phyloP scores from a whole-genome alignment of 768 basidiomycete species.

The Lactarius hengduanensis region DNA sequence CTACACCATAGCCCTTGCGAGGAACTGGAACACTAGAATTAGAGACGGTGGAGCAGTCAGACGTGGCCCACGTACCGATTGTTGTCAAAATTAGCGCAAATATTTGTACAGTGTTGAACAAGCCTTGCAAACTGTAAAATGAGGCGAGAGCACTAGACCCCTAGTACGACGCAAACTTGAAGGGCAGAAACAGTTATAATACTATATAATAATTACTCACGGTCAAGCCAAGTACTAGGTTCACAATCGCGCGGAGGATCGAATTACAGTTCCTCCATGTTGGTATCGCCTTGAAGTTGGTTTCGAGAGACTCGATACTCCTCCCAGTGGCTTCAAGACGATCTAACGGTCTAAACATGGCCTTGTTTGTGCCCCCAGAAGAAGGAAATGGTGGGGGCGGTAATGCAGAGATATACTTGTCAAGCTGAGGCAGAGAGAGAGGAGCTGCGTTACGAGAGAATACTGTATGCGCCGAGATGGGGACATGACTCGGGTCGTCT shows the following conservation, averaged over 20 bases:
- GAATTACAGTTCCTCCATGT: constrained; percentile 55
- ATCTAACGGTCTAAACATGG: constrained; percentile 66
- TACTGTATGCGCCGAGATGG: constrained; percentile 21
- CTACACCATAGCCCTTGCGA: constrained; percentile 37
- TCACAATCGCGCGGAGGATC: constrained; percentile 49
- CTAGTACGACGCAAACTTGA: constrained; percentile 36
- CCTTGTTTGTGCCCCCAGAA: constrained; percentile 4
- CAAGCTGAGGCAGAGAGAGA: constrained; percentile 24
- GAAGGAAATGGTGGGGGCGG: constrained; percentile 18
- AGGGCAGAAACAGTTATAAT: no score
- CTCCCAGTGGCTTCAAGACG: constrained; percentile 46
- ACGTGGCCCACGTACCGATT: constrained; percentile 44
- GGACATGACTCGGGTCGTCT: constrained; percentile 12
- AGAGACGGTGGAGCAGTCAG: not conserved
- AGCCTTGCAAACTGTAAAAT: constrained; percentile 68
- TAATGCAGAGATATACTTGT: constrained; percentile 26
- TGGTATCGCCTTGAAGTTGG: constrained; percentile 48
- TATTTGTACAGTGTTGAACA: constrained; percentile 66
- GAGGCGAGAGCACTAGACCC: constrained; percentile 68
- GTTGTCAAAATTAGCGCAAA: constrained; percentile 70
- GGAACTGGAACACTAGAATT: constrained; percentile 40
- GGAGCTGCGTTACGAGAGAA: constrained; percentile 25
- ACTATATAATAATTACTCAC: constrained; percentile 39
- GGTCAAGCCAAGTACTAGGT: constrained; percentile 51
- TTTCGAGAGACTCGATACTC: constrained; percentile 59